phyloP scores from a whole-genome alignment of 495 filamentous ascomycete species.

The Hyaloscypha variabilis region DNA sequence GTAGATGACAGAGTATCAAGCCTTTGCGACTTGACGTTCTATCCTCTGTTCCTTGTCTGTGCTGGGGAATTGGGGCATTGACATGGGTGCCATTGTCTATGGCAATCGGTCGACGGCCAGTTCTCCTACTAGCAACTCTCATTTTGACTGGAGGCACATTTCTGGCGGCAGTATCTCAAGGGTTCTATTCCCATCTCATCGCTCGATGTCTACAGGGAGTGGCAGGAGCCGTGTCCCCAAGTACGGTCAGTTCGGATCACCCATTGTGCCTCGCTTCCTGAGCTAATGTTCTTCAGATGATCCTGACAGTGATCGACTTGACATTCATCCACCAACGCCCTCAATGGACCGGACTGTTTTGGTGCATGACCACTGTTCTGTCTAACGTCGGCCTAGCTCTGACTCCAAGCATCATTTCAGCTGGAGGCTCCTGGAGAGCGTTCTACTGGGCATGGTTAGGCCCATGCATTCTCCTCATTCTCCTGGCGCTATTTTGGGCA shows the following conservation, averaged over 20 bases:
- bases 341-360: neutral
- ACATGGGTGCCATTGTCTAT: slow-evolving; percentile 44
- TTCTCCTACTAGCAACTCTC: slow-evolving; percentile 36
- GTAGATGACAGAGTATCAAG: neutral
- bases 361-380: neutral
- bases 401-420: neutral
- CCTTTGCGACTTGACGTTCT: slow-evolving; percentile 10
- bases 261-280: neutral
- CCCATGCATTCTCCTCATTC: neutral
- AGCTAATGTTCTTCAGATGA: neutral
- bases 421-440: slow-evolving; percentile 1
- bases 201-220: slow-evolving; percentile 10
- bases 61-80: slow-evolving; percentile 44
- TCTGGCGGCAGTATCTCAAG: neutral
- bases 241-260: neutral
- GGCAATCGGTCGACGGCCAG: slow-evolving; percentile 41
- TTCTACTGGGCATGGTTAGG: slow-evolving; percentile 13
- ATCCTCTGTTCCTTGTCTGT: slow-evolving; percentile 23
- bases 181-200: slow-evolving; percentile 3
- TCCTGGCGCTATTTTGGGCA: neutral
- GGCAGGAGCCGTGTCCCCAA: slow-evolving; percentile 4
- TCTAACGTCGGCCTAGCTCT: slow-evolving; percentile 7
- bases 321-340: slow-evolving; percentile 14
- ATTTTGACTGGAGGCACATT: slow-evolving; percentile 31
- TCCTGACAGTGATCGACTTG: slow-evolving; percentile 6